phyloP scores from a whole-genome alignment of 495 filamentous ascomycete genomes.

The Podospora fimiseda region DNA sequence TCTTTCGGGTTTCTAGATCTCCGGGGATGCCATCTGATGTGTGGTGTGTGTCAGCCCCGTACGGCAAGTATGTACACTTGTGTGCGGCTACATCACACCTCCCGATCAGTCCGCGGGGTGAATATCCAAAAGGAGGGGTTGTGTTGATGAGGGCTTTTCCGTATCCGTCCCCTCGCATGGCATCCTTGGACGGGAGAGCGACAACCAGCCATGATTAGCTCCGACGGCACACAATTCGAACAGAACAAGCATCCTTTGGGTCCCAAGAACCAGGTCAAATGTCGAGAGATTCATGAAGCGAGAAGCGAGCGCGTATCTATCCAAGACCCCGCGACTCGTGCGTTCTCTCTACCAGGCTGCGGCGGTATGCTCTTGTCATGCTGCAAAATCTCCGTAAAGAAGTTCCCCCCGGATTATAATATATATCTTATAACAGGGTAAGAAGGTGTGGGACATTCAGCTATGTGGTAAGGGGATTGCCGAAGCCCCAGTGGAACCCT shows the following conservation, averaged over 20 bases:
- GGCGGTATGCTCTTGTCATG: not conserved
- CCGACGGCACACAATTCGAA: too few species aligned
- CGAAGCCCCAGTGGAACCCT: not conserved
- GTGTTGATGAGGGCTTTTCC: slow-evolving; percentile 1
- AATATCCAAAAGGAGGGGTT: not conserved
- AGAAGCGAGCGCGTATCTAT: not conserved
- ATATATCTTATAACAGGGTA: slow-evolving; percentile 3
- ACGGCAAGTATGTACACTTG: not conserved
- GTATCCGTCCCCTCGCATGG: not conserved
- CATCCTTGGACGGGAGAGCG: not conserved
- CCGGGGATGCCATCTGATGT: not conserved
- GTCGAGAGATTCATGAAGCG: not conserved
- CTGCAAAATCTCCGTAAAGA: not conserved
- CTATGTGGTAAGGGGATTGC: slow-evolving; percentile 6
- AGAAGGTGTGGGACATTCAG: slow-evolving; percentile 1
- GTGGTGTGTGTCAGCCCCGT: not conserved
- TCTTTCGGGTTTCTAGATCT: not conserved
- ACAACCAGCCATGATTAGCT: too few species aligned
- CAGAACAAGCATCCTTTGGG: not conserved
- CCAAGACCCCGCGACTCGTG: not conserved
- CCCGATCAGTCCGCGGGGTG: not conserved
- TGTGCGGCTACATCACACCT: not conserved
- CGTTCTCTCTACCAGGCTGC: not conserved
- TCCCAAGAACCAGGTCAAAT: not conserved
- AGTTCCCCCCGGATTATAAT: slow-evolving; percentile 1